phyloP scores from a whole-genome alignment of 2,329 filamentous ascomycete genomes.

The Trichoderma sp. region DNA sequence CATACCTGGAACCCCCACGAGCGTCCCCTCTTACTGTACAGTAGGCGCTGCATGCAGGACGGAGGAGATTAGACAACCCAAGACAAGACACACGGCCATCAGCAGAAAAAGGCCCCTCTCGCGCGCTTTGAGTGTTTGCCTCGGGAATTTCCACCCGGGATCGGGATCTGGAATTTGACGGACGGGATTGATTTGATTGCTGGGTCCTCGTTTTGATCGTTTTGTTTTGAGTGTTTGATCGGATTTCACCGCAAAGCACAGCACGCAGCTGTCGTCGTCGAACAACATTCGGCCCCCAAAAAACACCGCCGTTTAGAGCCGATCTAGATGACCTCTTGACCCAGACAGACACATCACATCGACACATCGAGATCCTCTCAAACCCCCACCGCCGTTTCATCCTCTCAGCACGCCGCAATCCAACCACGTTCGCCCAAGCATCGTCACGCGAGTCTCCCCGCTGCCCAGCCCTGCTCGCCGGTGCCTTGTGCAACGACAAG shows the following conservation, averaged over 20 bases:
- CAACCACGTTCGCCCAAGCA: conserved; percentile 13
- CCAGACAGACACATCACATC: neutral
- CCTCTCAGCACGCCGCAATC: conserved; percentile 13
- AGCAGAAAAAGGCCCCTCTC: neutral
- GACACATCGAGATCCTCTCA: conserved; percentile 8
- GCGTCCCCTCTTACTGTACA: neutral
- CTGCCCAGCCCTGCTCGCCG: conserved; percentile 10
- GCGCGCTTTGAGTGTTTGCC: neutral
- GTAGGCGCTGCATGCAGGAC: neutral
- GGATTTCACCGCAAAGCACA: neutral
- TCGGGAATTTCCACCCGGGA: neutral
- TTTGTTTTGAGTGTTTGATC: neutral
- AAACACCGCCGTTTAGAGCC: neutral
- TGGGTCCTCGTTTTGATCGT: neutral
- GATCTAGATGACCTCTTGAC: neutral
- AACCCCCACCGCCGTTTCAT: conserved; percentile 7
- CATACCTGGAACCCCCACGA: neutral
- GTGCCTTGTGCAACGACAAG: conserved; percentile 17
- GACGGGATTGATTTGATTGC: neutral
- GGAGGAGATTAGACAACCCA: neutral
- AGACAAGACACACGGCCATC: neutral
- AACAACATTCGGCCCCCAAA: neutral
- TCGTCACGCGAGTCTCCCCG: conserved; percentile 15
- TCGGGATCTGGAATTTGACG: neutral
- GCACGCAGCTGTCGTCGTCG: neutral